phyloP scores from a whole-genome alignment of 805 yeast genomes.

The Lipomyces yamadae region DNA sequence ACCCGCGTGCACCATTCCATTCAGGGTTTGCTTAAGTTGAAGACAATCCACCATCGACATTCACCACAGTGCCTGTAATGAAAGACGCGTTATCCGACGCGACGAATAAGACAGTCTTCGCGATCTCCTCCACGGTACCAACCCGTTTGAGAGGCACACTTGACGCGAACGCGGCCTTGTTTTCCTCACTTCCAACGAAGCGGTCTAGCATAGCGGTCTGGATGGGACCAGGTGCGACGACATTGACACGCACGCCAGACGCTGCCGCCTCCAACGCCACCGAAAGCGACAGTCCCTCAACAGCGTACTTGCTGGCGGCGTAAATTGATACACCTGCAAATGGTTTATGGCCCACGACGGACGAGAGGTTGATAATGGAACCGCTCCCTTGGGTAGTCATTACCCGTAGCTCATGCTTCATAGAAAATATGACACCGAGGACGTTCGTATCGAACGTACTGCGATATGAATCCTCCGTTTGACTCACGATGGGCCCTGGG shows the following conservation, averaged over 20 bases:
- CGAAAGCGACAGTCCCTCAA: conserved; percentile 20
- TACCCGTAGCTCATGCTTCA: conserved; percentile 1
- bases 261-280: conserved; percentile 22
- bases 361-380: conserved; percentile 15
- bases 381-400: conserved; percentile 7
- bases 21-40: not conserved
- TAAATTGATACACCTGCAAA: conserved; percentile 18
- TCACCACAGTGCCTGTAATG: not conserved
- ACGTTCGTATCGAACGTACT: not conserved
- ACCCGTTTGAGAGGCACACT: conserved; percentile 7
- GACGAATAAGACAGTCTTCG: not conserved
- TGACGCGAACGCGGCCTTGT: not conserved
- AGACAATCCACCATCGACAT: conserved; percentile 1
- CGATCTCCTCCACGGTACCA: conserved; percentile 3
- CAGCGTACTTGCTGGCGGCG: conserved; percentile 22
- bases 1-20: too few species aligned
- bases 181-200: conserved; percentile 5
- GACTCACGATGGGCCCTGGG: not conserved
- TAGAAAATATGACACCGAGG: not conserved
- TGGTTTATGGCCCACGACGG: conserved; percentile 15
- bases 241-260: conserved; percentile 26
- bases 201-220: conserved; percentile 19
- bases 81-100: conserved; percentile 5
- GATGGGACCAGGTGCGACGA: conserved; percentile 24
- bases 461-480: not conserved